Evolutionary conservation across 164 flowering plant species (phyloP).

Genomic region (Annona cherimola): DNA sequence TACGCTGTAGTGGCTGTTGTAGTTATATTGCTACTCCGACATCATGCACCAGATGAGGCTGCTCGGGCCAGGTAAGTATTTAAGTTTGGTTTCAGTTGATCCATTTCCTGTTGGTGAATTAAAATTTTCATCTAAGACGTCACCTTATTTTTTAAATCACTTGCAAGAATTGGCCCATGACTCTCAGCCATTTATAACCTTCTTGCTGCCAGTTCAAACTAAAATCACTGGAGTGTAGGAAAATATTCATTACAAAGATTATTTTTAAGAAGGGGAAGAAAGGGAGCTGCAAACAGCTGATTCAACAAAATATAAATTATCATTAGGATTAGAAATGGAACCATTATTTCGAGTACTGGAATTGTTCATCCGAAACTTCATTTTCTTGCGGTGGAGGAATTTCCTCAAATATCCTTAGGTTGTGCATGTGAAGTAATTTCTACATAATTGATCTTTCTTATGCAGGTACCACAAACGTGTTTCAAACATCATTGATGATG

Average conservation of each 20-base stretch:
- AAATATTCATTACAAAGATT: too few species aligned
- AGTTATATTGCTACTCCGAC: slow-evolving; percentile 68
- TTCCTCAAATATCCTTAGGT: not conserved
- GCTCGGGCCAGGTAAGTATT: slow-evolving; percentile 87
- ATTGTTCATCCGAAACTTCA: not conserved
- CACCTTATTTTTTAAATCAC: too few species aligned
- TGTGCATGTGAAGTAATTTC: not conserved
- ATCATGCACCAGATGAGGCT: slow-evolving; percentile 98
- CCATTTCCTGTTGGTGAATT: not conserved
- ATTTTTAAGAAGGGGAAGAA: too few species aligned
- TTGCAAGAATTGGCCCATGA: too few species aligned
- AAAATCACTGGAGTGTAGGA: too few species aligned
- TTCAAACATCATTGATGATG: slow-evolving; percentile 94
- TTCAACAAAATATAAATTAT: too few species aligned
- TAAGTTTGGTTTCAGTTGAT: not conserved
- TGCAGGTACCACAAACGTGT: slow-evolving; percentile 94
- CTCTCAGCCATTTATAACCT: too few species aligned
- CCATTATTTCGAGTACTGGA: too few species aligned
- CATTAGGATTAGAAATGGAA: too few species aligned
- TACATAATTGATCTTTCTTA: not conserved
- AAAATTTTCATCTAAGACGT: too few species aligned
- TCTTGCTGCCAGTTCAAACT: too few species aligned
- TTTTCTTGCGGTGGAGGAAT: not conserved
- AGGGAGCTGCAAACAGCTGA: too few species aligned
- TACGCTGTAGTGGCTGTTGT: slow-evolving; percentile 58